phyloP scores from a whole-genome alignment of 139 green algal species.

The Coelastrella sp. region DNA sequence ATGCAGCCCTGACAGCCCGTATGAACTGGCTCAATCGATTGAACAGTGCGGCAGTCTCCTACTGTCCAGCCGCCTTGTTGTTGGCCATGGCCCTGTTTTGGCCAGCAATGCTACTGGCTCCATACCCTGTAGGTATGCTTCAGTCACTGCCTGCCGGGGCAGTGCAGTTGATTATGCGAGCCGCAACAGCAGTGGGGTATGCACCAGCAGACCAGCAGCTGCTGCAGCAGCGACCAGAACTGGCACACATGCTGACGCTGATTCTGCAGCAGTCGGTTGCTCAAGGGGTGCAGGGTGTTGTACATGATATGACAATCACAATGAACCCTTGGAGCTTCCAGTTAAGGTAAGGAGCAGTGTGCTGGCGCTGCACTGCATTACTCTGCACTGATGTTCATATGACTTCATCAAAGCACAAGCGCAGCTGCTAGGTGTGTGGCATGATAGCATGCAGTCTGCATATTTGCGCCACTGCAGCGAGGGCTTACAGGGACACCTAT shows the following conservation, averaged over 20 bases:
- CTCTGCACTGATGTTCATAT: no score
- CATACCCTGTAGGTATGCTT: background rate
- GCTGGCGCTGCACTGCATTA: background rate
- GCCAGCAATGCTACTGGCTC: background rate
- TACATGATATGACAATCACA: slow-evolving; percentile 15
- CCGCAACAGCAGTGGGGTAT: background rate
- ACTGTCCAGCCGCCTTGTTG: background rate
- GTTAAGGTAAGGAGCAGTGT: background rate
- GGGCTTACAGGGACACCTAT: no score
- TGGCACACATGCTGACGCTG: background rate
- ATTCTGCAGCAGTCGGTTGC: slow-evolving; percentile 5
- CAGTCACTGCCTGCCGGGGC: background rate
- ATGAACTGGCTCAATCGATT: slow-evolving; percentile 28
- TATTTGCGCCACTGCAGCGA: no score
- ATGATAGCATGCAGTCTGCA: no score
- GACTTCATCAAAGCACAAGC: no score
- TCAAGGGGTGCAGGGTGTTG: background rate
- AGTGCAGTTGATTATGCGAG: background rate
- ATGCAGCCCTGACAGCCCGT: background rate
- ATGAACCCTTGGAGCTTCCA: slow-evolving; percentile 28
- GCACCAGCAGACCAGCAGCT: slow-evolving; percentile 4
- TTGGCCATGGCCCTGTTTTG: background rate
- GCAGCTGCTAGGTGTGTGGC: no score
- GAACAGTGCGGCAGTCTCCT: background rate
- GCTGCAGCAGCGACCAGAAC: slow-evolving; percentile 15